Evolutionary conservation across 768 basidiomycete species (phyloP), one percentile per base, ranked within the genome.

Genomic region (Boletus eberwhitei): DNA sequence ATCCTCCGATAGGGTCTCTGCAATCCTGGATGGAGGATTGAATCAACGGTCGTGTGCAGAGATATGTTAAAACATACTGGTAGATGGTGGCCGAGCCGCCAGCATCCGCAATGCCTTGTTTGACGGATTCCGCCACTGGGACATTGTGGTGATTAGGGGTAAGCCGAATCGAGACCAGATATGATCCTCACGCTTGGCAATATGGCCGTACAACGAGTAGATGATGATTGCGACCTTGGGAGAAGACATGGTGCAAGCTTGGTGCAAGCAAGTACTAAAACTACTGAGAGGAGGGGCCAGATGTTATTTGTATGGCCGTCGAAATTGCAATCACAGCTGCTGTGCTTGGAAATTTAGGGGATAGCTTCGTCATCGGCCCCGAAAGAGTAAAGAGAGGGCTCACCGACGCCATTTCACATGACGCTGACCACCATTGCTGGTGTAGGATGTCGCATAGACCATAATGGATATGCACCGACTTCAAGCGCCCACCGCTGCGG

Each of bases 1-100:
- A 8, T 90, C 87, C 11, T 77, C 66, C 3, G 86, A 63, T 47
- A 95, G 85, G 0, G 91, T 95, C 75, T 95, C 93, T 48, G 84
- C 64, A 55, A 95, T 80, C 70, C 88, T 90, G 22, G 2, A n/a
- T 21, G 34, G 13, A 44, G 9, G 32, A 8, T 1, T 35, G 53
- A 56, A 32, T 57, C 16, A 47, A 38, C 1, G 0, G 7, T 4
- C 3, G 22, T 17, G 2, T 19, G 22, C 7, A 31, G 14, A 52
- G 1, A 32, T 46, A 21, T 36, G 4, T 14, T 0, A 21, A 21
- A 2, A 73, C 79, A 51, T 65, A 84, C 84, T 85, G 83, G 64
- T 73, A 80, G 57, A 86, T 82, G 42, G 65, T 70, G 19, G 75
- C 79, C 0, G 69, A 64, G 5, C 85, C 84, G 17, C 82, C 83